A percentile compares a stretch with the other conserved stretches of the same genome.
Evolutionary conservation across 1,284 basidiomycete genomes (phyloP).

Genomic region (Ceratobasidium sp.): DNA sequence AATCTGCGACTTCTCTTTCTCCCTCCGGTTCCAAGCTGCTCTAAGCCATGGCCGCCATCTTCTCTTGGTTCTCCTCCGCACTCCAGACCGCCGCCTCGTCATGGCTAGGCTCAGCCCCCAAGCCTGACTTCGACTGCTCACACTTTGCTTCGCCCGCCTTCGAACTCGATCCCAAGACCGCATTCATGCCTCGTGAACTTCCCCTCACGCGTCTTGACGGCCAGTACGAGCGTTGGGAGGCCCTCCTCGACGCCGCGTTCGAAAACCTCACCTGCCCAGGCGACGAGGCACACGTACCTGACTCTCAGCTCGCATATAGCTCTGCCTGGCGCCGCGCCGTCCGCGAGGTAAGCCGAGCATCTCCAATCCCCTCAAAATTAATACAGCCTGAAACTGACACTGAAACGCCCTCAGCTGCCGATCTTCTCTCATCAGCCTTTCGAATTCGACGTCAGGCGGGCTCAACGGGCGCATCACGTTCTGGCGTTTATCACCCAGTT

Average conservation of each 20-base stretch:
- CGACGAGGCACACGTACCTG: conserved; percentile 47
- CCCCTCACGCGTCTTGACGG: conserved; percentile 56
- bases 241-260: conserved; percentile 50
- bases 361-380: background rate
- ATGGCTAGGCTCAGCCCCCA: conserved; percentile 8
- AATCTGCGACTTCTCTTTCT: conserved; percentile 15
- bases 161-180: conserved; percentile 64
- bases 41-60: background rate
- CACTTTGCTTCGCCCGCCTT: conserved; percentile 56
- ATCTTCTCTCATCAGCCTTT: conserved; percentile 51
- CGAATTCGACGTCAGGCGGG: conserved; percentile 52
- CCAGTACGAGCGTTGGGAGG: conserved; percentile 58
- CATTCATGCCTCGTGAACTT: conserved; percentile 61
- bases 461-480: conserved; percentile 62
- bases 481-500: conserved; percentile 65
- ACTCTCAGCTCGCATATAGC: conserved; percentile 48
- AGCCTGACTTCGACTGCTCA: conserved; percentile 17
- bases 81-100: conserved; percentile 16
- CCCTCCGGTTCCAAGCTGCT: conserved; percentile 7
- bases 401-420: conserved; percentile 48
- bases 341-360: conserved; percentile 45
- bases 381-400: conserved; percentile 20
- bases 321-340: conserved; percentile 56
- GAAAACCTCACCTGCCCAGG: conserved; percentile 52
- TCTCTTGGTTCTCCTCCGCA: conserved; percentile 37